Conservation (phyloP, 805 yeast species). For the Candida xiaguanensis region DNA sequence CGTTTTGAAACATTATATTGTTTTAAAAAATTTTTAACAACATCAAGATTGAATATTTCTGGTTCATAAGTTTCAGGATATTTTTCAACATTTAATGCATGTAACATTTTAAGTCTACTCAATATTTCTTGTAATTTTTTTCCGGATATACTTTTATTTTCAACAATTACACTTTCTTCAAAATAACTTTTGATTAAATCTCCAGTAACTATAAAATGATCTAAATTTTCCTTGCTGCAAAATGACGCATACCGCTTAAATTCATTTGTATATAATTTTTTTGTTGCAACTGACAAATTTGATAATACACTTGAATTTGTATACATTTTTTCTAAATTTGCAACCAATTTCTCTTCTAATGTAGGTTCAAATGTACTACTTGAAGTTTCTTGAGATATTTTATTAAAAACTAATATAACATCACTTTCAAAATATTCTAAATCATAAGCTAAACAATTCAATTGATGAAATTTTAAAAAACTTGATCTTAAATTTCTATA, state of each 20-base stretch:
- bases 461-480: slow-evolving; percentile 10
- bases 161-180: slow-evolving; percentile 1
- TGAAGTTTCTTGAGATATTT: background rate
- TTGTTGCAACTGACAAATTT: slow-evolving; percentile 6
- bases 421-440: slow-evolving; percentile 10
- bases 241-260: slow-evolving; percentile 10
- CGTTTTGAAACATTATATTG: slow-evolving; percentile 3
- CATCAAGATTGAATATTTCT: slow-evolving; percentile 4
- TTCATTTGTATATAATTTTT: slow-evolving; percentile 8
- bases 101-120: slow-evolving; percentile 8
- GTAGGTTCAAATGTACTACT: background rate
- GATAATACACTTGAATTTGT: slow-evolving; percentile 4
- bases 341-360: slow-evolving; percentile 3
- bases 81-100: slow-evolving; percentile 7
- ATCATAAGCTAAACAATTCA: slow-evolving; percentile 9
- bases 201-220: slow-evolving; percentile 9
- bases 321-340: slow-evolving; percentile 7
- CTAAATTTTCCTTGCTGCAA: slow-evolving; percentile 7
- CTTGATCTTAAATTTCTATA: slow-evolving; percentile 8
- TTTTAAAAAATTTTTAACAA: slow-evolving; percentile 7
- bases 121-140: slow-evolving; percentile 9
- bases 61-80: slow-evolving; percentile 3
- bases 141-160: slow-evolving; percentile 4
- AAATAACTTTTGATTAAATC: slow-evolving; percentile 6
- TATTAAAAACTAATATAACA: slow-evolving; percentile 7